Conservation (phyloP, 495 filamentous ascomycete genomes). For the Cercophora samala region DNA sequence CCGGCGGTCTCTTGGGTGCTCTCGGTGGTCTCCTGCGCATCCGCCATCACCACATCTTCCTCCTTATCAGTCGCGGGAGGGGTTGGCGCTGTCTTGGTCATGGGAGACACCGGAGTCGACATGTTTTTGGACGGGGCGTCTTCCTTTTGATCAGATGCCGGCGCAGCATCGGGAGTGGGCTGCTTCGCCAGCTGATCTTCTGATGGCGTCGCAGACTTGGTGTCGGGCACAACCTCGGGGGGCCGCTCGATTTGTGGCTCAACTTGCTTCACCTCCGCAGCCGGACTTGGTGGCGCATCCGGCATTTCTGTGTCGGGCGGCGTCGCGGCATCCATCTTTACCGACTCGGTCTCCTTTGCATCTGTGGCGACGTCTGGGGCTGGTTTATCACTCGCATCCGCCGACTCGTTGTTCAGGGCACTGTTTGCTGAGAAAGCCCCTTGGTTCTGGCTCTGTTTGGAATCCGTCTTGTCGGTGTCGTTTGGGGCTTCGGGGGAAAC, state of each 20-base stretch:
- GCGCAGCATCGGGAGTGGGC: neutral
- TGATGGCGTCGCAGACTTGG: neutral
- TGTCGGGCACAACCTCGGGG: neutral
- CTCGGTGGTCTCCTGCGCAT: conserved; percentile 20
- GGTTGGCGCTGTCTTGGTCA: neutral
- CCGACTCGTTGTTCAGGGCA: conserved; percentile 3
- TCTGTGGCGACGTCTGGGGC: conserved; percentile 3
- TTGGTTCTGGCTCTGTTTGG: conserved; percentile 20
- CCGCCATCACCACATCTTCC: conserved; percentile 35
- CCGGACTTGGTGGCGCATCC: conserved; percentile 27
- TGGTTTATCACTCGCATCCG: conserved; percentile 3
- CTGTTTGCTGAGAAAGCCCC: conserved; percentile 29
- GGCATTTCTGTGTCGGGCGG: conserved; percentile 34
- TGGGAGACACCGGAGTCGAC: neutral
- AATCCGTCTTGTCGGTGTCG: neutral
- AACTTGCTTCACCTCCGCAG: conserved; percentile 4
- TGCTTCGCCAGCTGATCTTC: neutral
- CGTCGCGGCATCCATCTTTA: conserved; percentile 14
- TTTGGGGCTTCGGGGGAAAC: conserved; percentile 12
- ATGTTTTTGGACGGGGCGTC: neutral
- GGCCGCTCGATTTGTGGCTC: neutral
- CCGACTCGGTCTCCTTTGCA: conserved; percentile 18
- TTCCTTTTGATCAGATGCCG: neutral
- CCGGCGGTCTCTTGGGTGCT: conserved; percentile 30
- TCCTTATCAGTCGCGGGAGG: conserved; percentile 9